Conservation (phyloP, 768 basidiomycete genomes). For the Tulasnella calospora region DNA sequence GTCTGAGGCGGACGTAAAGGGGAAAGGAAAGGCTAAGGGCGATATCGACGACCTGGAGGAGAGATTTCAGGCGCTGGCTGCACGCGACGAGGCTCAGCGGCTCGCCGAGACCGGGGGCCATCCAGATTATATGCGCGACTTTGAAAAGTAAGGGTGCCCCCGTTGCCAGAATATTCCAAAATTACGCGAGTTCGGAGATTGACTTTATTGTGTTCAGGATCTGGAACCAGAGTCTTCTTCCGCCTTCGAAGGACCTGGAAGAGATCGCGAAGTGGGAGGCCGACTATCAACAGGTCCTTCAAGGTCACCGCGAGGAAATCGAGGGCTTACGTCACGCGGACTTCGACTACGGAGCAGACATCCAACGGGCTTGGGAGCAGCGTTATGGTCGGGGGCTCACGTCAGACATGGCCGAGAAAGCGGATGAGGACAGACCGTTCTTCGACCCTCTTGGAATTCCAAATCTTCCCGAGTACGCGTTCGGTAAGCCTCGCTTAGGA, state of each 20-base stretch:
- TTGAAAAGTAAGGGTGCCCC: slow-evolving; percentile 47
- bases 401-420: slow-evolving; percentile 34
- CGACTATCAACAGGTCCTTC: slow-evolving; percentile 75
- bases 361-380: slow-evolving; percentile 62
- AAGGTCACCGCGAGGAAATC: slow-evolving; percentile 56
- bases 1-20: slow-evolving; percentile 41
- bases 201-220: background rate
- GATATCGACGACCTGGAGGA: slow-evolving; percentile 32
- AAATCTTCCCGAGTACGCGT: slow-evolving; percentile 61
- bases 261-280: slow-evolving; percentile 78
- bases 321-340: slow-evolving; percentile 46
- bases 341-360: slow-evolving; percentile 52
- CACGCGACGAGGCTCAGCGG: slow-evolving; percentile 12
- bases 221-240: slow-evolving; percentile 17
- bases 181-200: background rate
- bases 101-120: slow-evolving; percentile 68
- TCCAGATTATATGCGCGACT: slow-evolving; percentile 40
- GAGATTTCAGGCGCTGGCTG: slow-evolving; percentile 1
- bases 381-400: slow-evolving; percentile 41
- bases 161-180: background rate
- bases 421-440: slow-evolving; percentile 18
- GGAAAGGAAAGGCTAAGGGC: slow-evolving; percentile 68
- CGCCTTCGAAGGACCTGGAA: slow-evolving; percentile 36
- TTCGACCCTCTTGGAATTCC: slow-evolving; percentile 76
- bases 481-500: slow-evolving; percentile 52